These are phyloP conservation scores for Calonectria henricotiae DNA, from an alignment of 2,329 filamentous ascomycete species.

Conservation along the genomic window DNA sequence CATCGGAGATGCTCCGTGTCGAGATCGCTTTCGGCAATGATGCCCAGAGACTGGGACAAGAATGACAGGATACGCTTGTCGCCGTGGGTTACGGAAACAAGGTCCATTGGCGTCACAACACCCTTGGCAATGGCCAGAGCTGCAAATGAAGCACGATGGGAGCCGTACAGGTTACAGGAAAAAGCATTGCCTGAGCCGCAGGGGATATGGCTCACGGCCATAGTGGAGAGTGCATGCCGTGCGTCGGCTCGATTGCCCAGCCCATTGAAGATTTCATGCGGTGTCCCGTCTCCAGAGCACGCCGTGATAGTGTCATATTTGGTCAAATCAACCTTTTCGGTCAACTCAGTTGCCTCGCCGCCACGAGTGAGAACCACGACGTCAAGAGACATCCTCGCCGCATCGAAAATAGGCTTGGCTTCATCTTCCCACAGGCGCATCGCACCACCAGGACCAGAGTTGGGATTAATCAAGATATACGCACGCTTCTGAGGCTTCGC, in stretches of 20 bases:
- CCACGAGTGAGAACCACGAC: constrained; percentile 79
- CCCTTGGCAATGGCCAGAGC: constrained; percentile 92
- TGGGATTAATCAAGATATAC: constrained; percentile 92
- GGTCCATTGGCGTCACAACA: constrained; percentile 85
- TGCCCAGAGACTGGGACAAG: constrained; percentile 89
- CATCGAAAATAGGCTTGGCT: constrained; percentile 86
- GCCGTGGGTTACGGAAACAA: constrained; percentile 91
- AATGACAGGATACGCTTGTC: constrained; percentile 84
- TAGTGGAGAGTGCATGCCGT: constrained; percentile 78
- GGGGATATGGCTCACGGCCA: constrained; percentile 90
- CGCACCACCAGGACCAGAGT: constrained; percentile 87
- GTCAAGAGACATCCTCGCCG: constrained; percentile 84
- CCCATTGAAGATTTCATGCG: constrained; percentile 96
- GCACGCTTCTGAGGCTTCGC: constrained; percentile 82
- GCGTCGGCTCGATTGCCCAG: constrained; percentile 85
- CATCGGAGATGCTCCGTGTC: constrained; percentile 92
- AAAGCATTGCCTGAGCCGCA: constrained; percentile 96
- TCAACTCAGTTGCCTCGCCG: constrained; percentile 86
- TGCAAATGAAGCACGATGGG: constrained; percentile 81
- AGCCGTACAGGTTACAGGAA: constrained; percentile 91
- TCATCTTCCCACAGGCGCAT: constrained; percentile 81
- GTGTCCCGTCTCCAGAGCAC: constrained; percentile 92
- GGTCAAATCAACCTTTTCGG: constrained; percentile 82
- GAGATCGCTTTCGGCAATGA: constrained; percentile 91
- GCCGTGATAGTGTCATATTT: constrained; percentile 89